Percentiles rank a stretch among this genome's conserved stretches.
phyloP scores from a whole-genome alignment of 805 yeast genomes.

The Zygoascus biomembranicola region DNA sequence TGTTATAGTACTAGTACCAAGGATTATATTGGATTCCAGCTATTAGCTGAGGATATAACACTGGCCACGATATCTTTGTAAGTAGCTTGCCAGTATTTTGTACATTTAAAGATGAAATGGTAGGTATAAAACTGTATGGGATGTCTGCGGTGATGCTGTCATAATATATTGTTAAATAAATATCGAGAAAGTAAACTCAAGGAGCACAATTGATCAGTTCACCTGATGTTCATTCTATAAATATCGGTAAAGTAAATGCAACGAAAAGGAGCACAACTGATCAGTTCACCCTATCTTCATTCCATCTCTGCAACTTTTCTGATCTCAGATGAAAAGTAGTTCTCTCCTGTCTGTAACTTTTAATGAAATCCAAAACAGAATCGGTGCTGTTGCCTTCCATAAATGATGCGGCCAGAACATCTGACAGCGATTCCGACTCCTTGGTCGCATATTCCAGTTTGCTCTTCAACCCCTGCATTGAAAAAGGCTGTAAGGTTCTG shows the following conservation, averaged over 20 bases:
- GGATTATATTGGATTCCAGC: slow-evolving; percentile 51
- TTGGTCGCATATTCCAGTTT: slow-evolving; percentile 25
- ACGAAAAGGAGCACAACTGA: neutral
- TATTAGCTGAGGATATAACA: slow-evolving; percentile 32
- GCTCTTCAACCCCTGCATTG: slow-evolving; percentile 29
- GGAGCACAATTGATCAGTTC: neutral
- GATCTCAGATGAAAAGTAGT: slow-evolving; percentile 36
- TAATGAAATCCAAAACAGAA: slow-evolving; percentile 34
- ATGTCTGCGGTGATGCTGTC: too few relatives aligned
- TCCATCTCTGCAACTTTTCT: slow-evolving; percentile 42
- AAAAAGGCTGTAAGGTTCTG: slow-evolving; percentile 29
- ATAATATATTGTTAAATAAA: neutral
- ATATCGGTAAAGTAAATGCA: too few relatives aligned
- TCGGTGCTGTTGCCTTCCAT: slow-evolving; percentile 19
- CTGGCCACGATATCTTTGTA: slow-evolving; percentile 17
- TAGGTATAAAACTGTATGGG: neutral
- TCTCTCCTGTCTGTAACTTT: slow-evolving; percentile 35
- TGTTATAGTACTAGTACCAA: slow-evolving; percentile 38
- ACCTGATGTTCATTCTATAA: slow-evolving; percentile 39
- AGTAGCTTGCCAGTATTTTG: neutral
- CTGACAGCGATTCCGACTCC: slow-evolving; percentile 29
- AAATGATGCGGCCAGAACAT: slow-evolving; percentile 29
- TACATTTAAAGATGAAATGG: neutral
- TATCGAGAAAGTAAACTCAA: too few relatives aligned
- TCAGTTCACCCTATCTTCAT: slow-evolving; percentile 32